Percentiles rank a stretch among this genome's conserved stretches.
Conservation (phyloP, 116 monocot genomes). For the Dioscorea cayenensis region DNA sequence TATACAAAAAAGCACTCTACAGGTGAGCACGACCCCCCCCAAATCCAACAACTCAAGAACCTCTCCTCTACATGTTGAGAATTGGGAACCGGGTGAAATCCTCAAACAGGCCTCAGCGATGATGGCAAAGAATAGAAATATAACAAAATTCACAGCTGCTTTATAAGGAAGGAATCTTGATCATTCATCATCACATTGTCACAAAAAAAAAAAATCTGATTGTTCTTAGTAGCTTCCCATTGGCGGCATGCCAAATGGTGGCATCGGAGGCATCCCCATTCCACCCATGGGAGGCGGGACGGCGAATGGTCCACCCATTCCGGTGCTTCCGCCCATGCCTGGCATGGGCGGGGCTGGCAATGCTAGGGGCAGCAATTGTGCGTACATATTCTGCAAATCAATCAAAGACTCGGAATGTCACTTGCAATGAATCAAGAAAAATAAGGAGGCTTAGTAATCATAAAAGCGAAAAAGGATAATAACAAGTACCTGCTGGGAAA, state of each 20-base stretch:
- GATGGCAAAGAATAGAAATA: constrained; percentile 14
- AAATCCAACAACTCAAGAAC: not conserved
- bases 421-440: not conserved
- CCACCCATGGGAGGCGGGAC: constrained; percentile 46
- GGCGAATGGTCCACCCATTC: constrained; percentile 34
- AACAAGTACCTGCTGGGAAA: constrained; percentile 79
- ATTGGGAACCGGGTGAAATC: not conserved
- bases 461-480: not conserved
- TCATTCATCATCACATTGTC: not conserved
- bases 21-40: not conserved
- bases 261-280: constrained; percentile 83
- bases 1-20: not conserved
- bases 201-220: not conserved
- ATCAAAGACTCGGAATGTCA: not conserved
- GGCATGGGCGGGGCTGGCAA: constrained; percentile 84
- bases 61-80: not conserved
- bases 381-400: constrained; percentile 91
- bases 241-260: constrained; percentile 88
- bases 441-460: not conserved
- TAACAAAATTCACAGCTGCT: not conserved
- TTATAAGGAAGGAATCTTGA: no score
- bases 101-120: not conserved
- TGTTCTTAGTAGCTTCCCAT: constrained; percentile 73
- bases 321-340: constrained; percentile 58
- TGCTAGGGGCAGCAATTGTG: constrained; percentile 91